Evolutionary conservation across 306 rosid species (phyloP).

Genomic region (Comarum palustre): DNA sequence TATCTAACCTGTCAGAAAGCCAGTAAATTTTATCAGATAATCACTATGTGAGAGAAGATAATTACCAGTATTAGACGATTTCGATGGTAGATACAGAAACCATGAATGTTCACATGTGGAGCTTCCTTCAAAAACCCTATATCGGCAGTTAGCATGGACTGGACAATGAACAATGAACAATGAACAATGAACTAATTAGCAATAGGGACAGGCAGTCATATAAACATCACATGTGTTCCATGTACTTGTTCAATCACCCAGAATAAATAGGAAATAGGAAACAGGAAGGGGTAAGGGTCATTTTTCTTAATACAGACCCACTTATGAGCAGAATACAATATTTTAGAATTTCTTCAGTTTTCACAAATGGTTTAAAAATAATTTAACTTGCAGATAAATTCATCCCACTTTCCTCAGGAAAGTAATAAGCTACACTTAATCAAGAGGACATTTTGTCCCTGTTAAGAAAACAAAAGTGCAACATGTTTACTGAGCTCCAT

Average conservation of each 20-base stretch:
- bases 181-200: no score
- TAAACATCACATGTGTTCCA: not conserved
- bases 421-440: not conserved
- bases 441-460: not conserved
- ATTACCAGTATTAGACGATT: conserved; percentile 74
- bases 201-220: conserved; percentile 13
- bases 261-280: not conserved
- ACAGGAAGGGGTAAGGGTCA: not conserved
- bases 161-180: conserved; percentile 32
- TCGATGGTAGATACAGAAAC: conserved; percentile 88
- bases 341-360: not conserved
- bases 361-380: not conserved
- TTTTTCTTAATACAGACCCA: not conserved
- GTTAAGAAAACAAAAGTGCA: not conserved
- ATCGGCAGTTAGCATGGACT: conserved; percentile 44
- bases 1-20: not conserved
- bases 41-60: not conserved
- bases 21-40: not conserved
- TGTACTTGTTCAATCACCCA: not conserved
- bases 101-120: conserved; percentile 60
- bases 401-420: not conserved
- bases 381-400: not conserved
- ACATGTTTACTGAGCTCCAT: not conserved
- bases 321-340: not conserved
- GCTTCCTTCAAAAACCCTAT: conserved; percentile 93